A percentile compares a stretch with the other conserved stretches of the same genome.
Evolutionary conservation across 257 asterid genomes (phyloP).

Genomic region (Gentiana macrophylla): DNA sequence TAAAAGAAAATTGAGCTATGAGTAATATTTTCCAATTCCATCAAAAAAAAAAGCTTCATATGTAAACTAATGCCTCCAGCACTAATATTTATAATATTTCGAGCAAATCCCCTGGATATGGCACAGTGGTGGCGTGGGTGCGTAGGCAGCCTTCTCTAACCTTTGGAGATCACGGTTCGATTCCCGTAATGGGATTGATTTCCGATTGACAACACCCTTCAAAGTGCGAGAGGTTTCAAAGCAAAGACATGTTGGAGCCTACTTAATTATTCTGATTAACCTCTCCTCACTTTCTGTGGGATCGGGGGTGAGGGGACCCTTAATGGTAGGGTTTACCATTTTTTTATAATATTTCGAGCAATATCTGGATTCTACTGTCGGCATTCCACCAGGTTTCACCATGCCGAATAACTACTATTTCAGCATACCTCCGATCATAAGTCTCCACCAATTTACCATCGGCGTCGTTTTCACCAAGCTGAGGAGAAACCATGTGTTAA

Average conservation of each 20-base stretch:
- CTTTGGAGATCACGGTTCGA: too few relatives aligned
- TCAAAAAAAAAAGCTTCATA: background rate
- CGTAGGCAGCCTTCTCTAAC: too few relatives aligned
- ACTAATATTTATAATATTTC: background rate
- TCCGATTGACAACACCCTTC: too few relatives aligned
- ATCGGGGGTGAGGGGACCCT: too few relatives aligned
- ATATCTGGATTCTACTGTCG: slow-evolving; percentile 66
- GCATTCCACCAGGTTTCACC: slow-evolving; percentile 95
- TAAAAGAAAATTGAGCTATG: slow-evolving; percentile 12
- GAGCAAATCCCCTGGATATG: background rate
- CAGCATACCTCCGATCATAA: slow-evolving; percentile 31
- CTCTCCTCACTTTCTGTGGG: too few relatives aligned
- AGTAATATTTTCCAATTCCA: background rate
- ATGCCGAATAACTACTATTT: slow-evolving; percentile 75
- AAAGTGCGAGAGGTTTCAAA: too few relatives aligned
- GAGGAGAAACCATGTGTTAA: slow-evolving; percentile 20
- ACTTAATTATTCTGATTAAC: too few relatives aligned
- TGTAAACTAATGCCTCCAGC: background rate
- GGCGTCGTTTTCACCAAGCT: slow-evolving; percentile 12
- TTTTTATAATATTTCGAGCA: background rate
- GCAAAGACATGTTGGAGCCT: too few relatives aligned
- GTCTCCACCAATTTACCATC: slow-evolving; percentile 14
- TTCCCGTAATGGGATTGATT: too few relatives aligned
- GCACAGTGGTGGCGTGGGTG: too few relatives aligned
- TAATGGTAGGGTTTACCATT: too few relatives aligned